Base-by-base conservation (phyloP, 495 filamentous ascomycete species). In the Neurospora pannonica region DNA sequence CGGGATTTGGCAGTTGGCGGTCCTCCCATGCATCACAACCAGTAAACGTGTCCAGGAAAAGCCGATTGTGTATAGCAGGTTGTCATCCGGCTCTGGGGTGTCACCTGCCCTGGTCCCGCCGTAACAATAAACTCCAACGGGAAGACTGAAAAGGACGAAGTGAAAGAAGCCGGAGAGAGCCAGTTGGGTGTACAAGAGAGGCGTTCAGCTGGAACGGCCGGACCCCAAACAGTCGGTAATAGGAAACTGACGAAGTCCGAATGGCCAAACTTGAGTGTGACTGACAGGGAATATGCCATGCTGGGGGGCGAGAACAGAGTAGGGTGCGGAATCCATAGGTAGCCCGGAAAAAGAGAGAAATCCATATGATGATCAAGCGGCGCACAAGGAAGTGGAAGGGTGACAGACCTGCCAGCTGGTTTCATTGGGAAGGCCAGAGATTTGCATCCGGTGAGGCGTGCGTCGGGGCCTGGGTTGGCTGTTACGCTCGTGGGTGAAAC, bases 381-480 rank as follows among this genome's bases (percentile, higher is more conserved):
- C 78, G 83, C 79, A 81, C 79, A 86, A 85, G 82, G 82, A 87
- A 90, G 86, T 85, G 87, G 86, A 84, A 82, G 86, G 85, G 83
- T 84, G 81, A 93, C 96, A 97, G 92, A 99, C 96, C 96, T 99
- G 96, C 96, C 96, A 99, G 89, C 94, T 97, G 87, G 97, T 98
- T 88, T 98, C 97, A 84, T 88, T 88, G 79, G 95, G 95, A 85
- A 99, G 94, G 86, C 94, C 95, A 88, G 93, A 92, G 78, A 99
- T 95, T 83, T 94, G 90, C 96, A 99, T 98, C 81, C 96, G 94
- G 83, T 92, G 94, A 74, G 93, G 90, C 78, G 97, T 99, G 81
- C 96, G 95, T 77, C 96, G 90, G 48, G 96, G 95, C 79, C 97
- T 94, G 77, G 96, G 96, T 79, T 92, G 90, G 73, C 87, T 90